Evolutionary conservation across 495 filamentous ascomycete species (phyloP).

Genomic region (Lentithecium fluviatile): DNA sequence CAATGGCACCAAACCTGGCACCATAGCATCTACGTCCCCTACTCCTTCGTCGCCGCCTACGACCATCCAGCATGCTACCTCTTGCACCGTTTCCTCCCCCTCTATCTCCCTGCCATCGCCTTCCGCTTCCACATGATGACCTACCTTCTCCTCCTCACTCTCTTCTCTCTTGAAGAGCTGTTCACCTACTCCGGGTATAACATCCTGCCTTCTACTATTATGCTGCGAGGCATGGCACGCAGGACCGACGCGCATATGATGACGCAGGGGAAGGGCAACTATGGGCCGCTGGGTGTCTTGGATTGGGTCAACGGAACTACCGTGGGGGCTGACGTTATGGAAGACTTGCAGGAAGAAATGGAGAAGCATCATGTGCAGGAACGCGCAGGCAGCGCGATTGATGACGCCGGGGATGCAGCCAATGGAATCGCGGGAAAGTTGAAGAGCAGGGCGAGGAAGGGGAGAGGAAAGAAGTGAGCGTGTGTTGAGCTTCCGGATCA

Average conservation of each 20-base stretch:
- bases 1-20: conserved; percentile 62
- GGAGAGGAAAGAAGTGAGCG: conserved; percentile 24
- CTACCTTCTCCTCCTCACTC: conserved; percentile 65
- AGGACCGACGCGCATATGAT: conserved; percentile 68
- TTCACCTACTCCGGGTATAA: conserved; percentile 76
- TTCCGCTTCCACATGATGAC: conserved; percentile 77
- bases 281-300: conserved; percentile 70
- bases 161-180: conserved; percentile 74
- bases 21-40: conserved; percentile 62
- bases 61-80: conserved; percentile 80
- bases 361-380: conserved; percentile 59
- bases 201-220: conserved; percentile 65
- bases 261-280: conserved; percentile 65
- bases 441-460: conserved; percentile 22
- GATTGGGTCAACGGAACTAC: conserved; percentile 76
- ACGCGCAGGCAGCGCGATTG: conserved; percentile 43
- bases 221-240: conserved; percentile 71
- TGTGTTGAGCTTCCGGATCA: neutral
- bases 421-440: conserved; percentile 24
- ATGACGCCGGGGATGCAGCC: conserved; percentile 25
- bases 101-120: conserved; percentile 65
- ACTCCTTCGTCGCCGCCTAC: conserved; percentile 66
- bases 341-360: conserved; percentile 58
- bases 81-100: conserved; percentile 66
- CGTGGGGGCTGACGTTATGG: conserved; percentile 55